Base-by-base conservation (phyloP, 1,139 yeast genomes). In the Taphrina pruni region DNA sequence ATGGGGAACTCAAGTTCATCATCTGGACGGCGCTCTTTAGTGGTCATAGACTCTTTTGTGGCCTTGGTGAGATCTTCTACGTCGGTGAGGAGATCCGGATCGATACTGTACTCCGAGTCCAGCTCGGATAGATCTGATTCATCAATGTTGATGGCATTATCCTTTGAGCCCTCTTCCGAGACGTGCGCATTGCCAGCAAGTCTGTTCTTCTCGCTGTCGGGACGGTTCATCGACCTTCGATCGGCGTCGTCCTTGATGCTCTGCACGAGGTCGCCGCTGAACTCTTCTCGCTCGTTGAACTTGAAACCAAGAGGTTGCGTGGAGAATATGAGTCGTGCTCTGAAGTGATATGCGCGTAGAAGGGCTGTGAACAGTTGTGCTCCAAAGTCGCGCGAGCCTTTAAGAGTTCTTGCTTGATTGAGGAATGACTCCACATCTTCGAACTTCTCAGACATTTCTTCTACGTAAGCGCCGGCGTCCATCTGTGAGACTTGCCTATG, bases 241-340 rank as follows among this genome's bases (percentile, higher is more conserved):
- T 17, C 26, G 14, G 26, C 17, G 2, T 32, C 54, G 12, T 50
- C 38, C 21, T 26, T 26, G 17, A 26, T 41, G 26, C 45, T 17
- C 35, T 55, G 50, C 12, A 45, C 55, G 11, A 46, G 35, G 21
- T 45, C 62, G 5, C 50, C 52, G 17, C 46, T 26, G n/a, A 41
- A 65, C 51, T 69, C 66, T 35, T 60, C 69, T 1, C 69, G 43
- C 46, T 60, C 69, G 20, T 80, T 75, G 71, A 85, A 80, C 0
- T 94, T 87, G 75, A 87, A 89, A 76, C 94, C 97, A 0, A 97
- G 93, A 0, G 97, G 95, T 75, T 95, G 99, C 21, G 93, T 75
- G 0, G 97, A 92, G 74, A 87, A 87, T 0, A 92, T 87, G 38
- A 94, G 79, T 56, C 99, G 81, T 0, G 94, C 88, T 61, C 86